Percentiles rank a stretch among this genome's conserved stretches.
Conservation (phyloP, 2,329 filamentous ascomycete genomes). For the Fusarium sambucinum region DNA sequence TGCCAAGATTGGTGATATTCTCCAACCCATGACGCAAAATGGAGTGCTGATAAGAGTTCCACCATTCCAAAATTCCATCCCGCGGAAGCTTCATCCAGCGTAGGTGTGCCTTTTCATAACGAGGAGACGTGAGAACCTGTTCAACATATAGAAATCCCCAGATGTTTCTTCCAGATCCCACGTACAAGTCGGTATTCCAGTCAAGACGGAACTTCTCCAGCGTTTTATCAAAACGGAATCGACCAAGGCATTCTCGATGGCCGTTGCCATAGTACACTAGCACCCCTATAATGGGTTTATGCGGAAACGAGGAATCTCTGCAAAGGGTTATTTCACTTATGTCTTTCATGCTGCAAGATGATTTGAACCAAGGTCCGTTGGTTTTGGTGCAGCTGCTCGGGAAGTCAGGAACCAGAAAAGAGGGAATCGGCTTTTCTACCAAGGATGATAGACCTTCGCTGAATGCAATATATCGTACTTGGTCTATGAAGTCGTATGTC, state of each 20-base stretch:
- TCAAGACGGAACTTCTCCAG: neutral
- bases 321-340: neutral
- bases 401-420: neutral
- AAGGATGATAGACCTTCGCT: fast-evolving
- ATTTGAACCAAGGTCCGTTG: neutral
- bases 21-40: neutral
- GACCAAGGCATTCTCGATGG: neutral
- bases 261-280: neutral
- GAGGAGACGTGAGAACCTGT: neutral
- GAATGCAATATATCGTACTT: neutral
- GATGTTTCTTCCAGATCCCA: neutral
- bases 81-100: neutral
- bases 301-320: neutral
- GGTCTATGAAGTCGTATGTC: neutral
- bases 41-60: neutral
- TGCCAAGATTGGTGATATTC: neutral
- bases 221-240: neutral
- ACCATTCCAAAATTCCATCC: neutral
- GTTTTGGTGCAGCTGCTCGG: neutral
- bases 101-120: neutral
- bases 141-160: neutral
- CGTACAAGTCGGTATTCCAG: neutral
- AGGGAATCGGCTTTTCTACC: neutral
- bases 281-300: neutral
- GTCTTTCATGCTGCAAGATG: neutral